Evolutionary conservation across 805 yeast genomes (phyloP).

Genomic region (Candida caryicola): DNA sequence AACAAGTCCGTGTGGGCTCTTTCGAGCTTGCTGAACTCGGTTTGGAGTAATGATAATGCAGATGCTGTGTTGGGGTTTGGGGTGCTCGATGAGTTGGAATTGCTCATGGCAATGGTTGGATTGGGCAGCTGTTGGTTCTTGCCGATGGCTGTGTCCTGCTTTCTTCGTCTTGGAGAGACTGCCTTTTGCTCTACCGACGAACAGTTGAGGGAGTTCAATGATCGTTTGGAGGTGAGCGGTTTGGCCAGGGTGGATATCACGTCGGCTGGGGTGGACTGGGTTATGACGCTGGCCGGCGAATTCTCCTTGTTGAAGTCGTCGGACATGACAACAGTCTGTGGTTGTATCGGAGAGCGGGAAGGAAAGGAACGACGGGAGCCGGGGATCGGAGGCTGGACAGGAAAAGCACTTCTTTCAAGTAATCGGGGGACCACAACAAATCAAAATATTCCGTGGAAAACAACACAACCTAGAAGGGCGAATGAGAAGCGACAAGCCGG

Average conservation of each 20-base stretch:
- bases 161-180: conserved; percentile 6
- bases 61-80: neutral
- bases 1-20: conserved; percentile 32
- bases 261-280: conserved; percentile 6
- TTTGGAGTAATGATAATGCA: conserved; percentile 7
- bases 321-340: conserved; percentile 2
- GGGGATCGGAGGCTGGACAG: neutral
- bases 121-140: too few species aligned
- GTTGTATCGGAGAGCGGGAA: too few species aligned
- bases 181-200: conserved; percentile 3
- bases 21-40: conserved; percentile 15
- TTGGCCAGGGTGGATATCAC: neutral
- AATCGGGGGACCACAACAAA: neutral
- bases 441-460: neutral
- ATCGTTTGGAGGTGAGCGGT: conserved; percentile 13
- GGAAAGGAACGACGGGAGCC: conserved; percentile 1
- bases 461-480: neutral
- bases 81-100: neutral
- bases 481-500: neutral
- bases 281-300: conserved; percentile 9
- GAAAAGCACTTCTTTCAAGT: too few species aligned
- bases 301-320: conserved; percentile 11
- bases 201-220: conserved; percentile 11
- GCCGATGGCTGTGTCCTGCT: neutral
- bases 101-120: conserved; percentile 1